phyloP scores from a whole-genome alignment of 495 filamentous ascomycete species.

The Letharia columbiana region DNA sequence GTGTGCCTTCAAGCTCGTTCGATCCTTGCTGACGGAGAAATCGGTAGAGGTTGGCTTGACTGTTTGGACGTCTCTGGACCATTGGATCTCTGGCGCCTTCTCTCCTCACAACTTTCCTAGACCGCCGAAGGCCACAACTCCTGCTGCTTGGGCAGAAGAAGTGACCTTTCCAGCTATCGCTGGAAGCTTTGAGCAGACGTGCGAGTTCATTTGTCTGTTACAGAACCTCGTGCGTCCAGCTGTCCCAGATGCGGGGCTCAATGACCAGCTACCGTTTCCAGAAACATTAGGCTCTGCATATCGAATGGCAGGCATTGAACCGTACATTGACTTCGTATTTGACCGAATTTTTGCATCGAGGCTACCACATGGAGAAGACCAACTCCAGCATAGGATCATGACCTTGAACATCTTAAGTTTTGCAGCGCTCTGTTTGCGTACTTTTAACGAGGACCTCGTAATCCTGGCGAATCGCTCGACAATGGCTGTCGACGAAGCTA shows the following conservation, averaged over 20 bases:
- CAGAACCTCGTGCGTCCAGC: slow-evolving; percentile 57
- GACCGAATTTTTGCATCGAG: slow-evolving; percentile 61
- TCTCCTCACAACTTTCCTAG: slow-evolving; percentile 33
- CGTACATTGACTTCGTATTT: slow-evolving; percentile 82
- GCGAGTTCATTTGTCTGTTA: slow-evolving; percentile 70
- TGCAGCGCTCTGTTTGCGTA: slow-evolving; percentile 59
- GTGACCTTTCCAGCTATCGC: slow-evolving; percentile 51
- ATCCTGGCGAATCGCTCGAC: slow-evolving; percentile 68
- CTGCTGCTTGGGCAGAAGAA: slow-evolving; percentile 42
- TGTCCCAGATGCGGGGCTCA: slow-evolving; percentile 46
- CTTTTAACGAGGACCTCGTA: slow-evolving; percentile 89
- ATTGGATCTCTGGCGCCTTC: slow-evolving; percentile 55
- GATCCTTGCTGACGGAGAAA: slow-evolving; percentile 59
- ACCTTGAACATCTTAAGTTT: slow-evolving; percentile 74
- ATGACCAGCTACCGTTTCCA: slow-evolving; percentile 75
- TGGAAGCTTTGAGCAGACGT: slow-evolving; percentile 67
- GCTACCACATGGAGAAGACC: slow-evolving; percentile 49
- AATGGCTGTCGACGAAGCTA: slow-evolving; percentile 60
- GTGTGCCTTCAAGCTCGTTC: slow-evolving; percentile 61
- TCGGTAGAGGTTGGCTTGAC: slow-evolving; percentile 46
- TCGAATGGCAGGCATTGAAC: slow-evolving; percentile 79
- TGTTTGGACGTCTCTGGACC: slow-evolving; percentile 65
- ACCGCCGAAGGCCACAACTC: slow-evolving; percentile 33
- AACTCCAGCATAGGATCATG: slow-evolving; percentile 56
- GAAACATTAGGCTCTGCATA: slow-evolving; percentile 72